Evolutionary conservation across 2,329 filamentous ascomycete species (phyloP), one percentile per base, ranked within the genome.

Genomic region (Hymenoscyphus albidus): DNA sequence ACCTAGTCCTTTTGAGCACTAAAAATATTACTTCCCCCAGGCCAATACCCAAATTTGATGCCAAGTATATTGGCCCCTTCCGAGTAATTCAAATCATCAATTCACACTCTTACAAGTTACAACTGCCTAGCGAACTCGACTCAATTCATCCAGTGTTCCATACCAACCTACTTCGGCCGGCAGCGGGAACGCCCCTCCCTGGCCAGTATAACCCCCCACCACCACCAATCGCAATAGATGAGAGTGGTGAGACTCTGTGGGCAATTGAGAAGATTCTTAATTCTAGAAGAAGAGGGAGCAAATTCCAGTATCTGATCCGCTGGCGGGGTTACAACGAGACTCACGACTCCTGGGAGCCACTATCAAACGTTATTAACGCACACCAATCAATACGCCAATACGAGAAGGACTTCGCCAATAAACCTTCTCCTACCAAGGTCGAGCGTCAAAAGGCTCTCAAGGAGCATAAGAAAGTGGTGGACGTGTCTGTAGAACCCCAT

Each of bases 41-140:
- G 31, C 56, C 56, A 16, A 58, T 39, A 58, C 27, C 14, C 1
- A 58, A 58, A n/a, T 40, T 58, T 9, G 56, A 58, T 12, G n/a
- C n/a, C 14, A 35, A 35, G 35, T 58, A 58, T 35, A 42, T 57
- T 18, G 54, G 63, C 18, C 63, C 54, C 35, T 64, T 51, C 12
- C 35, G 16, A 54, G 32, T 64, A 48, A 31, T n/a, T 31, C 22
- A 62, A 62, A n/a, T 58, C 4, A 22, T 58, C 1, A 58, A 58
- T 22, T 35, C 56, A 1, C 6, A 32, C 7, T 38, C 32, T 4
- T 58, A 58, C 13, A 35, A 35, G n/a, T 9, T 58, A 16, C 1
- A 35, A 3, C 56, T 58, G 1, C 56, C 32, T 10, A 9, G 3
- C 31, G 56, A 58, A 38, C 12, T 58, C 6, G 5, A 58, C 5